Evolutionary conservation across 2,329 filamentous ascomycete genomes (phyloP).

Genomic region (Phoma herbarum): DNA sequence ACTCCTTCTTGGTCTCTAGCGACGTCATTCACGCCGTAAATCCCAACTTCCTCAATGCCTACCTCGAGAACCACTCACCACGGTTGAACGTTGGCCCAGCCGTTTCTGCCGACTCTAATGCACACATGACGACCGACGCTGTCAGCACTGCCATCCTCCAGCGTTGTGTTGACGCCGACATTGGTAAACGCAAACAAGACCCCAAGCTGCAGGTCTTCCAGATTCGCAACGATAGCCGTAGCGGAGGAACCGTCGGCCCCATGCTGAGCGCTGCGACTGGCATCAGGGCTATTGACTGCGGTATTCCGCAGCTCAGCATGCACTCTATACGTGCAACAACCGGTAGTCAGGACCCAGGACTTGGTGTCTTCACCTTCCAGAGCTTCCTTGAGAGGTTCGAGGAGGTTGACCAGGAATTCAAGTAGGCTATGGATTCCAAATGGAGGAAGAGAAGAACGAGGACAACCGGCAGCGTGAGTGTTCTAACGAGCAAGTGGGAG

Average conservation of each 20-base stretch:
- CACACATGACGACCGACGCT: conserved; percentile 94
- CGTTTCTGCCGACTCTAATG: conserved; percentile 84
- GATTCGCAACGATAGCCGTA: conserved; percentile 90
- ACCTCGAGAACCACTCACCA: conserved; percentile 86
- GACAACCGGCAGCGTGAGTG: neutral
- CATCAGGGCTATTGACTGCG: conserved; percentile 83
- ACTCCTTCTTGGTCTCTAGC: conserved; percentile 89
- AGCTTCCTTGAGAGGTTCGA: conserved; percentile 90
- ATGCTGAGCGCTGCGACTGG: conserved; percentile 84
- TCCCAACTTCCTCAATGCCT: conserved; percentile 87
- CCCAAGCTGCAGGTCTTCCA: conserved; percentile 86
- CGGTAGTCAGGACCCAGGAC: conserved; percentile 82
- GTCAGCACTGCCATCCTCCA: conserved; percentile 83
- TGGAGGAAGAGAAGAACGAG: neutral
- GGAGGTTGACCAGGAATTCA: conserved; percentile 82
- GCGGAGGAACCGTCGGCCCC: conserved; percentile 94
- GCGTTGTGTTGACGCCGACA: conserved; percentile 70
- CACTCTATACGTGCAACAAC: conserved; percentile 91
- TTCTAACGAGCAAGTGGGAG: conserved; percentile 7
- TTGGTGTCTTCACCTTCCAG: conserved; percentile 88
- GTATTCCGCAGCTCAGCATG: conserved; percentile 93
- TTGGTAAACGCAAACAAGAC: conserved; percentile 56
- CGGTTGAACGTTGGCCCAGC: conserved; percentile 87
- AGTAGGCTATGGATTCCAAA: conserved; percentile 12
- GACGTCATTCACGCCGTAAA: conserved; percentile 95